These are phyloP conservation scores for Phalaenopsis aphrodite DNA, from an alignment of 106 monocot genomes.

Conservation along the genomic window DNA sequence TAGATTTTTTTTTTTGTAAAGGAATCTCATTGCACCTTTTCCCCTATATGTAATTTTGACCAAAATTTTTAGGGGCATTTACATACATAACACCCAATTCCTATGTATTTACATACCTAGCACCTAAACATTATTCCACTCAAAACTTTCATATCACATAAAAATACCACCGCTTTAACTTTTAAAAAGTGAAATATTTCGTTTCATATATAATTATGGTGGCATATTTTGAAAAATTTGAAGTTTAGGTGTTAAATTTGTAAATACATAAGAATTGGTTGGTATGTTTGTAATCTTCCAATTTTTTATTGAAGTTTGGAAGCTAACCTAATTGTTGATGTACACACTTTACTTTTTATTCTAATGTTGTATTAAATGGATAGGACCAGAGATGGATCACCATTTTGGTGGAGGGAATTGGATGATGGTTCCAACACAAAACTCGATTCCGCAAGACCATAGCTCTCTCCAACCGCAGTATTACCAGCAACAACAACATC, in stretches of 20 bases:
- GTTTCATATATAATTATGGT: no score
- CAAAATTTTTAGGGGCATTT: neutral
- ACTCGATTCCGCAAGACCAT: conserved; percentile 13
- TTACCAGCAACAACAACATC: conserved; percentile 3
- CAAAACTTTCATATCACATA: no score
- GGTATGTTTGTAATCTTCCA: no score
- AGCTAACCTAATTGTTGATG: neutral
- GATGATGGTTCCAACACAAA: conserved; percentile 51
- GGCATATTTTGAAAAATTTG: no score
- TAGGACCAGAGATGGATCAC: conserved; percentile 27
- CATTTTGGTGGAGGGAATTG: conserved; percentile 35
- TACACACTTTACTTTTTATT: neutral
- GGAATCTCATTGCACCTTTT: neutral
- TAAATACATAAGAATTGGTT: no score
- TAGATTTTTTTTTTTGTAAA: neutral
- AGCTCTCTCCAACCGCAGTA: conserved; percentile 8
- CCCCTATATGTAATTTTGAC: neutral
- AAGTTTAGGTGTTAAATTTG: no score
- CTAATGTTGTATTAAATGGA: neutral
- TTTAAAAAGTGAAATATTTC: no score
- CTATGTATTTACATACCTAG: no score
- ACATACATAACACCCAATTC: no score
- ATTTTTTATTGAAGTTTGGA: neutral
- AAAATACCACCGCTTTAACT: no score
- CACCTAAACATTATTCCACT: no score